Conservation (phyloP, 2,329 filamentous ascomycete species). For the Lachnellula arida region DNA sequence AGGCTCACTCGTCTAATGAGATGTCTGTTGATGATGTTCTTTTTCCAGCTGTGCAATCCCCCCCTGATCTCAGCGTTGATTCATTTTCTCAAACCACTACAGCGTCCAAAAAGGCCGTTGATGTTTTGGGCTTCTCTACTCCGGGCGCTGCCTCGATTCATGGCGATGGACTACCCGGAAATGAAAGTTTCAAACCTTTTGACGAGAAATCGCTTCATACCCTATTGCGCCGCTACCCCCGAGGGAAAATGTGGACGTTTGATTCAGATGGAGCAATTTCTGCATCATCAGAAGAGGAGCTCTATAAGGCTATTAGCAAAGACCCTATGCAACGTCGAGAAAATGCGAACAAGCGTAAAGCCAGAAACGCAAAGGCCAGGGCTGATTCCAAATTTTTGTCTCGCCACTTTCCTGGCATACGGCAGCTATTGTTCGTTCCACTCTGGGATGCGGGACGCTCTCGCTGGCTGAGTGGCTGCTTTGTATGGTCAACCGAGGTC, state of each 20-base stretch:
- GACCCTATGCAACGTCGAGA: conserved; percentile 6
- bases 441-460: conserved; percentile 44
- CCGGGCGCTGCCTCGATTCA: conserved; percentile 28
- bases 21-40: neutral
- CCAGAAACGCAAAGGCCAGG: conserved; percentile 14
- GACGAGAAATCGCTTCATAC: conserved; percentile 27
- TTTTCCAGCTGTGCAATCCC: too few species aligned
- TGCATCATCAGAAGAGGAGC: conserved; percentile 41
- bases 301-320: neutral
- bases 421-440: conserved; percentile 45
- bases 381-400: conserved; percentile 32
- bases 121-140: conserved; percentile 31
- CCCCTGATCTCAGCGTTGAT: neutral
- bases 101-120: conserved; percentile 17
- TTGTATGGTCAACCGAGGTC: conserved; percentile 38
- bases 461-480: conserved; percentile 46
- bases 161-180: conserved; percentile 24
- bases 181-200: conserved; percentile 24
- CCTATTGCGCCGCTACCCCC: conserved; percentile 40
- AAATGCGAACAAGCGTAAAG: conserved; percentile 11
- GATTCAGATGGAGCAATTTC: conserved; percentile 39
- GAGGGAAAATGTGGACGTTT: conserved; percentile 45
- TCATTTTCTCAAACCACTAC: conserved; percentile 17
- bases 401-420: conserved; percentile 40
- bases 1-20: conserved; percentile 7